A percentile compares a stretch with the other conserved stretches of the same genome.
Conservation (phyloP, 805 yeast species). For the Candida anglica region DNA sequence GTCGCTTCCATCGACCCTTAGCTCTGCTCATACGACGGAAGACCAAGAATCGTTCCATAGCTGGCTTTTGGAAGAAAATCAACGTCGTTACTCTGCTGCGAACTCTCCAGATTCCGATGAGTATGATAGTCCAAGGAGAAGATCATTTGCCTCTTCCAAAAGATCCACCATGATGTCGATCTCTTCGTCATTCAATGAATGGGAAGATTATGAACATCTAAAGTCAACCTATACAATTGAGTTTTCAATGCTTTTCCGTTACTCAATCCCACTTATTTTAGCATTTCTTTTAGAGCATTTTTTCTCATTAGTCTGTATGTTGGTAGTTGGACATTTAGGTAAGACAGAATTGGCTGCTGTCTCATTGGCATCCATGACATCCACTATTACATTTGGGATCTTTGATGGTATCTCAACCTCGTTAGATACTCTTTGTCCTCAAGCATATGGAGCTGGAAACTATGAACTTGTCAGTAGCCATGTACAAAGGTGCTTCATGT, state of each 20-base stretch:
- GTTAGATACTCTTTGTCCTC: conserved; percentile 42
- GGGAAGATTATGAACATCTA: conserved; percentile 29
- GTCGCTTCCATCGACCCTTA: conserved; percentile 37
- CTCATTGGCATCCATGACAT: conserved; percentile 41
- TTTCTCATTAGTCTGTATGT: conserved; percentile 37
- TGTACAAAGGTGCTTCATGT: conserved; percentile 35
- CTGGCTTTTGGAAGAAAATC: conserved; percentile 42
- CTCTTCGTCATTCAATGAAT: conserved; percentile 10
- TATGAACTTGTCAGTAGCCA: conserved; percentile 31
- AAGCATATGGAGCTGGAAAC: conserved; percentile 42
- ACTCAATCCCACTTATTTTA: conserved; percentile 36
- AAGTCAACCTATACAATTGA: conserved; percentile 25
- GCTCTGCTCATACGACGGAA: conserved; percentile 29
- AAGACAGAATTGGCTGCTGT: conserved; percentile 44
- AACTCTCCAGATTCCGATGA: conserved; percentile 2
- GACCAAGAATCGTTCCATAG: conserved; percentile 39
- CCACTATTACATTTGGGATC: conserved; percentile 41
- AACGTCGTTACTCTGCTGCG: conserved; percentile 13
- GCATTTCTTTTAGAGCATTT: conserved; percentile 42
- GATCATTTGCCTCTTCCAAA: conserved; percentile 3
- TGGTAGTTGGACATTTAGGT: conserved; percentile 44
- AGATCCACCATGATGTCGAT: conserved; percentile 2
- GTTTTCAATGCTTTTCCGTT: conserved; percentile 21
- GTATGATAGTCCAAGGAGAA: background rate
- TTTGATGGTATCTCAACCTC: conserved; percentile 47